These are phyloP conservation scores for Fremontodendron californicum DNA, from an alignment of 345 rosid genomes.

Conservation along the genomic window DNA sequence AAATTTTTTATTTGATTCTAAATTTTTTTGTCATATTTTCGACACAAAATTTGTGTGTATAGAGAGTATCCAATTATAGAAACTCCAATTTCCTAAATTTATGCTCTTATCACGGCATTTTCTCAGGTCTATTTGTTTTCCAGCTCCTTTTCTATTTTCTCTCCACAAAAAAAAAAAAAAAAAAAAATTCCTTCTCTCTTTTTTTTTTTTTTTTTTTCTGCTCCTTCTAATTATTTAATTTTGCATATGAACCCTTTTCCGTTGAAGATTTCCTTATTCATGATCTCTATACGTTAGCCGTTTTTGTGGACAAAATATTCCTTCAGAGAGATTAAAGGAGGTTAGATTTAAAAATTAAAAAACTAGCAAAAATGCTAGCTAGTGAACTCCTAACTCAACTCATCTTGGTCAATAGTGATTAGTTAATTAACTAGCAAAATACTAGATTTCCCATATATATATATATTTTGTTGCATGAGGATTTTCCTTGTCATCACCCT, in stretches of 20 bases:
- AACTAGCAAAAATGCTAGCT: too few species aligned
- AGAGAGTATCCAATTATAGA: constrained; percentile 44
- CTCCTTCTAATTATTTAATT: not conserved
- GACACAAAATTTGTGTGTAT: too few species aligned
- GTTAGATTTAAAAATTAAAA: constrained; percentile 24
- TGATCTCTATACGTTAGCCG: constrained; percentile 32
- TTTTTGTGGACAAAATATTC: constrained; percentile 30
- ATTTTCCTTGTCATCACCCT: not conserved
- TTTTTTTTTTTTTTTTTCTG: not conserved
- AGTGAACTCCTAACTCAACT: constrained; percentile 44
- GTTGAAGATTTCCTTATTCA: constrained; percentile 42
- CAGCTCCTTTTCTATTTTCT: not conserved
- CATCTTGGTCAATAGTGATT: constrained; percentile 7
- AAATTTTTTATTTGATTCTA: too few species aligned
- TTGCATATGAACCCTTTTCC: constrained; percentile 3
- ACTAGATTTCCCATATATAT: not conserved
- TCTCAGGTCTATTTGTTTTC: constrained; percentile 34
- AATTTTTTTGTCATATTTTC: too few species aligned
- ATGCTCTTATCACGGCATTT: constrained; percentile 55
- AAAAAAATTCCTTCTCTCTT: too few species aligned
- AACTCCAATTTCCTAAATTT: constrained; percentile 50
- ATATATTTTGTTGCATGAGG: not conserved
- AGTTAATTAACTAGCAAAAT: not conserved
- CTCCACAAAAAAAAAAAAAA: too few species aligned
- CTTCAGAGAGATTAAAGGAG: constrained; percentile 34